Evolutionary conservation across 2,329 filamentous ascomycete species (phyloP), one percentile per base, ranked within the genome.

Genomic region (Aspergillus clavatus): DNA sequence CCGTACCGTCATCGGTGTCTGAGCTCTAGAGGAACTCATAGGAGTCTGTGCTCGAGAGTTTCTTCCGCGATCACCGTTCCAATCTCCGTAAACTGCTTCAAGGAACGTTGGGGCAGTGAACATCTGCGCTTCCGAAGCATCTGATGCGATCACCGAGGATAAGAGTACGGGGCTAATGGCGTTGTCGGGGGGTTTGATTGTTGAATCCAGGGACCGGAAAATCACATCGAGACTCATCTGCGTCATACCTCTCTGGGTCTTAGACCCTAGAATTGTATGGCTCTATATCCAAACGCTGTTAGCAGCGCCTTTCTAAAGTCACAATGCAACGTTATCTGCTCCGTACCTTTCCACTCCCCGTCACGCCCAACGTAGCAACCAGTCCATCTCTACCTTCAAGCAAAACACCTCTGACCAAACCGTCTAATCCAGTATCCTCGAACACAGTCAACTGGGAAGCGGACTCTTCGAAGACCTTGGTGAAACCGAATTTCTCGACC

Each of bases 401-500:
- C 26, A 98, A 65, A 3, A 95, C 89, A 16, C 88, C 89, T 58
- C 91, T 83, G 5, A 96, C 79, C 35, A 96, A 74, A 1, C 81
- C 77, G 11, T 86, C 72, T 36, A 95, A 80, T 19, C 85, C 84
- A 0, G 86, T 87, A 59, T 84, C 84, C 54, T 88, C 79, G 62
- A 98, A 96, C 7, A 98, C 71, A 59, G 96, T 89, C 22, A 93
- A 74, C 63, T 98, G 93, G 5, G 80, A 81, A 1, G 89, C 83
- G 58, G 86, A 77, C 62, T 97, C 90, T 57, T 94, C 86, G 57
- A 97, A 96, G 1, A 98, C 89, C 51, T 82, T 82, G 0, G 93
- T 98, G 62, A 98, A 98, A 1, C 84, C 87, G 64, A 97, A 98
- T 63, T 86, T 89, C 67, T 98, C 93, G 27, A 96, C 82, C 1